A percentile compares a stretch with the other conserved stretches of the same genome.
Conservation (phyloP, 179 eudicot genomes). For the Heliamphora pulchella region DNA sequence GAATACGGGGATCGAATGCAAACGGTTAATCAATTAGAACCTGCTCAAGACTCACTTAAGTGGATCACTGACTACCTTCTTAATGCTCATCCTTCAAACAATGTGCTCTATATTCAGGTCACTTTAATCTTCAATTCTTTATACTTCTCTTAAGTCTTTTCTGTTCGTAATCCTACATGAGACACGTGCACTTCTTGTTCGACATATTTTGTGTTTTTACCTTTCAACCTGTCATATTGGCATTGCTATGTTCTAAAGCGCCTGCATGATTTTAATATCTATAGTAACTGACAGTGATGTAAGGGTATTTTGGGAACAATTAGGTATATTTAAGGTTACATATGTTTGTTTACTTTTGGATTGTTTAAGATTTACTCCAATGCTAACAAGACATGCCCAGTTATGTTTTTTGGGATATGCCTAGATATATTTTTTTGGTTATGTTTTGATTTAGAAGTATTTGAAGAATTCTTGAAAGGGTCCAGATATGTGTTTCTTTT, state of each 20-base stretch:
- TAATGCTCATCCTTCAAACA: conserved; percentile 60
- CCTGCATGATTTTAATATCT: too few relatives aligned
- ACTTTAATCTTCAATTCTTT: not conserved
- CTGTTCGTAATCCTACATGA: not conserved
- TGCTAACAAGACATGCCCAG: not conserved
- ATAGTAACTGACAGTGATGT: not conserved
- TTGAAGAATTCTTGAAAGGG: not conserved
- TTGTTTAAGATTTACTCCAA: not conserved
- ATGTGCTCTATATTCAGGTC: conserved; percentile 86
- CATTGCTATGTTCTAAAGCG: not conserved
- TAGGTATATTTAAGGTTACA: not conserved
- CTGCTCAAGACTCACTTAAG: conserved; percentile 60
- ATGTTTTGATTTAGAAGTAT: not conserved
- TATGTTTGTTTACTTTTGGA: not conserved
- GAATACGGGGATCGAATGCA: conserved; percentile 85
- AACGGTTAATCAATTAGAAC: conserved; percentile 46
- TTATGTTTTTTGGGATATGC: too few relatives aligned
- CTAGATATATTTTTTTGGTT: not conserved
- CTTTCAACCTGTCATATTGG: not conserved
- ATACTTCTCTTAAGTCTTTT: not conserved
- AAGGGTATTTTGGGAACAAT: not conserved
- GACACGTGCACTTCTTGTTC: not conserved
- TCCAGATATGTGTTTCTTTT: not conserved
- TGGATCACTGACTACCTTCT: conserved; percentile 90
- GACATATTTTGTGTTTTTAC: not conserved